Conservation (phyloP, 176 grass and related monocot species). For the Zea luxurians region DNA sequence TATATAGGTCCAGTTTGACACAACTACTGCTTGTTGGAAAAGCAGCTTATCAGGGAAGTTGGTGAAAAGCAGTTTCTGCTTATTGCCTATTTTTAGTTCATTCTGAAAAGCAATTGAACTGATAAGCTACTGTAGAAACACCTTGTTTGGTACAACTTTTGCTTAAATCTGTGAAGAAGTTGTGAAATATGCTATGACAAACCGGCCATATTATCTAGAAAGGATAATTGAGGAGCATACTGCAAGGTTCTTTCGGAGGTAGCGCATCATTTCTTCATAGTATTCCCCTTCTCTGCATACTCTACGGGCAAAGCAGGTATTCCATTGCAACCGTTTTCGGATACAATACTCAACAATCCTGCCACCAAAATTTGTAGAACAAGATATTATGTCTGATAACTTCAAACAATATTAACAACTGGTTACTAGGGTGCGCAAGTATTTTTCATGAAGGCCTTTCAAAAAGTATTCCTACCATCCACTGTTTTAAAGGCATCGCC, state of each 20-base stretch:
- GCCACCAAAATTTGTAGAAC: constrained; percentile 36
- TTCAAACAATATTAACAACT: constrained; percentile 10
- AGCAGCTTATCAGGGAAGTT: too few relatives aligned
- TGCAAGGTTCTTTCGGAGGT: constrained; percentile 81
- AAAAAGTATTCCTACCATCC: background rate
- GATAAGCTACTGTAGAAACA: too few relatives aligned
- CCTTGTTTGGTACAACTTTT: too few relatives aligned
- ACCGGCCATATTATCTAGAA: background rate
- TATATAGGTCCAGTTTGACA: background rate
- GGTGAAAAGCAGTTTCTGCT: too few relatives aligned
- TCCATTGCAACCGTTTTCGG: constrained; percentile 83
- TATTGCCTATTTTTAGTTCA: too few relatives aligned
- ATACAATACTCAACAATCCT: constrained; percentile 86
- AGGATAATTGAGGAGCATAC: constrained; percentile 41
- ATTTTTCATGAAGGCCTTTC: background rate
- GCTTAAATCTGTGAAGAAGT: too few relatives aligned
- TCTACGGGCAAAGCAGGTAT: constrained; percentile 77
- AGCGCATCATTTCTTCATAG: constrained; percentile 97
- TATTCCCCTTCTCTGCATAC: constrained; percentile 89
- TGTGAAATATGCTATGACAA: too few relatives aligned
- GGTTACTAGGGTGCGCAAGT: constrained; percentile 1
- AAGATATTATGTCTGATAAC: constrained; percentile 31
- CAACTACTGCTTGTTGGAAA: too few relatives aligned
- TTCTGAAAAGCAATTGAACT: too few relatives aligned
- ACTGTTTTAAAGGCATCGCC: too few relatives aligned